A percentile compares a stretch with the other conserved stretches of the same genome.
Conservation (phyloP, 179 eudicot genomes). For the Corrigiola litoralis region DNA sequence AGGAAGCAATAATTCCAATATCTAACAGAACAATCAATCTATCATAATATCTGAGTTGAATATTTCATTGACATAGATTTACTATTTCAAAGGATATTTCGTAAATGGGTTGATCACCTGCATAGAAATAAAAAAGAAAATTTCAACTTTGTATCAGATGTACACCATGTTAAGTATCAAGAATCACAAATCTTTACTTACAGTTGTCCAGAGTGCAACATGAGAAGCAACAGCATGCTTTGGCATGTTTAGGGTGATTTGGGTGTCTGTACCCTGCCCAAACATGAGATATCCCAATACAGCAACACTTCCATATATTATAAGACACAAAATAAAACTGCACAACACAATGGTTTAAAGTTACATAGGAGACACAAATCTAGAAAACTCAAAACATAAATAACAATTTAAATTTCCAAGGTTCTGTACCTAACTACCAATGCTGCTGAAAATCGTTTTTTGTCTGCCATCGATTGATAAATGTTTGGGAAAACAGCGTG, state of each 20-base stretch:
- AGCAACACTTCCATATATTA: constrained; percentile 74
- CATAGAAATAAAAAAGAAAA: constrained; percentile 4
- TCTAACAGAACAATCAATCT: background rate
- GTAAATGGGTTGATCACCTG: constrained; percentile 93
- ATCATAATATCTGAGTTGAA: no score
- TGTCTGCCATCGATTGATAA: constrained; percentile 96
- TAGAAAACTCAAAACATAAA: background rate
- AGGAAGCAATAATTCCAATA: constrained; percentile 32
- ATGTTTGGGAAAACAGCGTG: constrained; percentile 92
- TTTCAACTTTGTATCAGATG: background rate
- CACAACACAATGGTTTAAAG: constrained; percentile 9
- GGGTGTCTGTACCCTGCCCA: constrained; percentile 66
- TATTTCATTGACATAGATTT: no score
- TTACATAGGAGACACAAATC: background rate
- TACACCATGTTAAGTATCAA: background rate
- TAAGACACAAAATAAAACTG: constrained; percentile 66
- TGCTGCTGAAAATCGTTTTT: constrained; percentile 62
- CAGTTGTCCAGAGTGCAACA: constrained; percentile 86
- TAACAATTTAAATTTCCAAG: background rate
- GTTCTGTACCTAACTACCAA: constrained; percentile 40
- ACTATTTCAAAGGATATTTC: constrained; percentile 92
- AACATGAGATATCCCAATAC: constrained; percentile 84
- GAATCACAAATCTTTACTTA: constrained; percentile 31
- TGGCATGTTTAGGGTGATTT: constrained; percentile 87
- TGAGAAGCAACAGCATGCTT: constrained; percentile 45